Percentiles rank a stretch among this genome's conserved stretches.
Evolutionary conservation across 768 basidiomycete genomes (phyloP).

Genomic region (Pleurotus pulmonarius): DNA sequence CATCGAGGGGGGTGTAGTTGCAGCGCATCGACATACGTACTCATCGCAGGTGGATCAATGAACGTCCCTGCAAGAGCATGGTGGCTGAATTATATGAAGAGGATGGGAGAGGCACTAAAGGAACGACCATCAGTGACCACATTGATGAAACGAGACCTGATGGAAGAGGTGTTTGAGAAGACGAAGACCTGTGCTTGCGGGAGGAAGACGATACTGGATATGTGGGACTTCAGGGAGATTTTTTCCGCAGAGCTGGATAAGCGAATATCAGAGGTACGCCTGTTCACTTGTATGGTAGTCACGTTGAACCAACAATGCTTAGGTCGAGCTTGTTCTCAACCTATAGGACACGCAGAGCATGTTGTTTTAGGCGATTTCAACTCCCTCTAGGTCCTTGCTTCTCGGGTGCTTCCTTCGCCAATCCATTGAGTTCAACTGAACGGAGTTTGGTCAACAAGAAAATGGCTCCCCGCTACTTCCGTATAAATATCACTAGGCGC

Average conservation of each 20-base stretch:
- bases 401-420: too few species aligned
- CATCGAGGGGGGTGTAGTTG: conserved; percentile 13
- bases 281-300: too few species aligned
- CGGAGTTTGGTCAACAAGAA: too few species aligned
- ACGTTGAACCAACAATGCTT: too few species aligned
- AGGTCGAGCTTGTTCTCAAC: conserved; percentile 1
- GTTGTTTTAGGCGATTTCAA: too few species aligned
- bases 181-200: conserved; percentile 15
- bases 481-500: too few species aligned
- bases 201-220: conserved; percentile 14
- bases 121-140: conserved; percentile 14
- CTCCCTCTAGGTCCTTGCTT: too few species aligned
- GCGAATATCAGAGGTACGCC: conserved; percentile 12
- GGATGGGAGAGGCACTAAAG: conserved; percentile 13
- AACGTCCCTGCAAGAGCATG: conserved; percentile 15
- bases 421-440: too few species aligned
- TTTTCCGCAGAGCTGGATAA: conserved; percentile 17
- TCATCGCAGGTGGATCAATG: conserved; percentile 11
- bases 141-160: conserved; percentile 12
- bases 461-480: too few species aligned
- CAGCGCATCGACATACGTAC: background rate
- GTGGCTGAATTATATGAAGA: conserved; percentile 18
- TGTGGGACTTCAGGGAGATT: conserved; percentile 12
- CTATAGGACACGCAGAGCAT: background rate
- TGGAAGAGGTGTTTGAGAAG: conserved; percentile 14